Base-by-base conservation (phyloP, 768 basidiomycete genomes). In the Russula dissimulans region DNA sequence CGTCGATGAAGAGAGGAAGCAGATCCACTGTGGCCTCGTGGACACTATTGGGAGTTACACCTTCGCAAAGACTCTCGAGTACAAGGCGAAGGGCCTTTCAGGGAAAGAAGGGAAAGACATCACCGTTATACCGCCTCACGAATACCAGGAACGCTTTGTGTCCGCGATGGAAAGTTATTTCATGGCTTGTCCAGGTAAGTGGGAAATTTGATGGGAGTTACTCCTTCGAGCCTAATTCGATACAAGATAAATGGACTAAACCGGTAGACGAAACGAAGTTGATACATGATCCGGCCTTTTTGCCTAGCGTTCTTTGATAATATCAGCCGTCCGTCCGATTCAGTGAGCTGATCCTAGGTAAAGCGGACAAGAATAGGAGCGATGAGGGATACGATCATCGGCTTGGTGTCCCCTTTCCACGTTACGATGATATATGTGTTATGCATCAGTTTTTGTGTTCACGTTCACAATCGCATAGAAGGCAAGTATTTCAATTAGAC, bases 1-100 rank as follows among this genome's bases (percentile, higher is more conserved):
- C 8, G 76, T 92, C 9, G 86, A 90, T 64, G 78, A 82, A 55
- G 77, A 80, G 57, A 75, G 74, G 59, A 85, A 83, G 67, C 79
- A 86, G 67, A 83, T 91, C 56, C 81, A 80, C 32, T 89, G 87
- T 63, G 89, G 90, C 0, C 77, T 93, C 1, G 89, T 93, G 9
- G 90, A 93, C 69, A 90, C 89, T 0, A 90, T 93, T 29, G 90
- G 89, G 32, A 89, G 87, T 66, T 93, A 87, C 71, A 89, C 87
- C 0, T 86, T 91, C 64, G 89, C 88, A 2, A 93, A 91, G 71
- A 91, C 88, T 0, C 74, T 93, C 7, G 90, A 93, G 71, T 89
- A 89, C 67, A 87, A 89, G 69, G 88, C 88, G 9, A 93, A 93
- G 70, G 84, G 82, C 5, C 75, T 91, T 17, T 66, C 62, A 26